Base-by-base conservation (phyloP, 805 yeast species). In the Starmerella roubikii region DNA sequence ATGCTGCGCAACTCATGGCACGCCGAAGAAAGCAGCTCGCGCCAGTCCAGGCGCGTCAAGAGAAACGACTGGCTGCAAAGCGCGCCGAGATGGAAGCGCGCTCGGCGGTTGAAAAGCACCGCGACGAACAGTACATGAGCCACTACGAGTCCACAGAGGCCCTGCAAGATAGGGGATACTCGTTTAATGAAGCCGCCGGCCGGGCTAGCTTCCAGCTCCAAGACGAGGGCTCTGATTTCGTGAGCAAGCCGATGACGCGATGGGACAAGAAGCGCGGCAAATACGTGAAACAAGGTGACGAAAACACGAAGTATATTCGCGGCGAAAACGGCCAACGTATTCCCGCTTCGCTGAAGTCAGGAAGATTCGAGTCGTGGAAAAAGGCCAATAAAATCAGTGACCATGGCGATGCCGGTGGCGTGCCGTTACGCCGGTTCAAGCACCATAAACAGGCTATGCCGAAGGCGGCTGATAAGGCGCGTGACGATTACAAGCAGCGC, bases 231-330 rank as follows among this genome's bases (percentile, higher is more conserved):
- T 74, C 71, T 45, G 80, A 77, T 50, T 69, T 74, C 32, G 71
- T 35, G 77, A 78, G 57, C 38, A 67, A 68, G 41, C 73, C 71
- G 34, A 74, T 76, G 18, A 46, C 50, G 3, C 71, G 73, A 55
- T 88, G 98, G 98, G 96, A 88, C 62, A 81, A 72, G 60, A 83
- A 84, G 71, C 78, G 81, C 59, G 91, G 93, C 54, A 84, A 84
- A 48, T 88, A 82, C 59, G 71, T 86, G 54, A 68, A 82, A 16
- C 76, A 72, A 52, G 82, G 91, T 46, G 93, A 83, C 54, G 72
- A 78, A 61, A 51, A 50, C 15, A 45, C 47, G 23, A 86, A 83
- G 62, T 88, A 69, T 60, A 91, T 91, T 53, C 78, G 84, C 47
- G 93, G 97, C 45, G 99, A 91, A 58, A 78, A 83, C 58, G 99